These are phyloP conservation scores for Diplodia scrobiculata DNA, from an alignment of 2,329 filamentous ascomycete genomes.

Conservation along the genomic window DNA sequence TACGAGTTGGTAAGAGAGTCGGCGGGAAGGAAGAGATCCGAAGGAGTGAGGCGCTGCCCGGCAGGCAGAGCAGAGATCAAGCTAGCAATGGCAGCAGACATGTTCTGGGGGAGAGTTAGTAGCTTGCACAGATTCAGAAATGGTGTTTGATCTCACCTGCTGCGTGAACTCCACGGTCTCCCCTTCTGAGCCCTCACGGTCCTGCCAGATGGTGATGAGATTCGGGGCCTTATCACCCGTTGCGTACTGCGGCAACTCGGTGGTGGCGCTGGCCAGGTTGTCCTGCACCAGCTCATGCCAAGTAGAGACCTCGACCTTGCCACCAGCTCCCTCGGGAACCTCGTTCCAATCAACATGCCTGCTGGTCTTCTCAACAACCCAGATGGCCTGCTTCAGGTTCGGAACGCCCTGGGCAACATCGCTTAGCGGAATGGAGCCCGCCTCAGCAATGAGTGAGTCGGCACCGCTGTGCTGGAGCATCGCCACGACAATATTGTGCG, in stretches of 20 bases:
- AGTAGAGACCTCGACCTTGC: conserved; percentile 77
- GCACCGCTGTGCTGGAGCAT: conserved; percentile 73
- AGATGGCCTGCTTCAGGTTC: conserved; percentile 74
- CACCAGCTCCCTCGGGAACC: conserved; percentile 73
- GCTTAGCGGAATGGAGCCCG: conserved; percentile 83
- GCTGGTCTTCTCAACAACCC: conserved; percentile 90
- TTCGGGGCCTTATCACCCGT: conserved; percentile 54
- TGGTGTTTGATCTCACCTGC: conserved; percentile 46
- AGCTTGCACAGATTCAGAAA: background rate
- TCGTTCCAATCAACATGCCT: conserved; percentile 95
- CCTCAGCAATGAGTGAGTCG: conserved; percentile 80
- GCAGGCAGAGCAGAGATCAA: conserved; percentile 75
- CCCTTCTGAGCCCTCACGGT: conserved; percentile 50
- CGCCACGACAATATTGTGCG: conserved; percentile 67
- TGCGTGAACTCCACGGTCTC: conserved; percentile 83
- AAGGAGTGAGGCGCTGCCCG: conserved; percentile 69
- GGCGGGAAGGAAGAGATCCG: conserved; percentile 82
- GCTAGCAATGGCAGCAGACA: conserved; percentile 83
- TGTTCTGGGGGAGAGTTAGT: conserved; percentile 56
- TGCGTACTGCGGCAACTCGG: conserved; percentile 66
- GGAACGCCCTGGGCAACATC: conserved; percentile 68
- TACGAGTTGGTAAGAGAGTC: conserved; percentile 80
- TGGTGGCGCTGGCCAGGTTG: conserved; percentile 50
- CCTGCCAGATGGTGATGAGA: conserved; percentile 67
- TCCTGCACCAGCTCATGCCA: conserved; percentile 90